Conservation (phyloP, 2,329 filamentous ascomycete genomes). For the Chaetomium globosum region DNA sequence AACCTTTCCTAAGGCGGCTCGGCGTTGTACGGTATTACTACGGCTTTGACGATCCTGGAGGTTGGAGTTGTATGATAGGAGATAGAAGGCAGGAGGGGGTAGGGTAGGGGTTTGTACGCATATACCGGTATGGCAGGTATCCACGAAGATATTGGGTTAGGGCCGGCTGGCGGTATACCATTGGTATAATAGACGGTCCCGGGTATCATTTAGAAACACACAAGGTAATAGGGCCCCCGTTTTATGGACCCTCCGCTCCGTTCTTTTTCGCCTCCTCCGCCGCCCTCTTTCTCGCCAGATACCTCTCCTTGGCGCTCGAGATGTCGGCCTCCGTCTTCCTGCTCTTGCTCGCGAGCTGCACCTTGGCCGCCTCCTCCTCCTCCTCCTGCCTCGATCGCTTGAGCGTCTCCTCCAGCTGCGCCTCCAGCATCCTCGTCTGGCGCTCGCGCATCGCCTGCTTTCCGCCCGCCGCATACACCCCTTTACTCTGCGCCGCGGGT, state of each 20-base stretch:
- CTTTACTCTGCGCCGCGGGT: conserved; percentile 40
- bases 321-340: conserved; percentile 77
- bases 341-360: conserved; percentile 71
- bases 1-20: conserved; percentile 10
- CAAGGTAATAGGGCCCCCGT: background rate
- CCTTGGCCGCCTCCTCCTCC: conserved; percentile 61
- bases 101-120: background rate
- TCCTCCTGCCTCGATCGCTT: conserved; percentile 73
- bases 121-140: background rate
- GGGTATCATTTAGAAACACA: conserved; percentile 10
- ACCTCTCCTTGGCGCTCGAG: conserved; percentile 76
- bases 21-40: conserved; percentile 7
- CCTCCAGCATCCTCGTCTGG: conserved; percentile 77
- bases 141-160: background rate
- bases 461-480: conserved; percentile 52
- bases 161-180: background rate
- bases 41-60: background rate
- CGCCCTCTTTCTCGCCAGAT: conserved; percentile 74
- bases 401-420: conserved; percentile 71
- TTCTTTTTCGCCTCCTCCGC: conserved; percentile 69
- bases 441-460: conserved; percentile 72
- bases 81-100: background rate
- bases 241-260: conserved; percentile 39
- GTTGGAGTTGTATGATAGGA: conserved; percentile 22
- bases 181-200: background rate